These are phyloP conservation scores for Alternaria arborescens DNA, from an alignment of 2,329 filamentous ascomycete genomes.

Conservation along the genomic window DNA sequence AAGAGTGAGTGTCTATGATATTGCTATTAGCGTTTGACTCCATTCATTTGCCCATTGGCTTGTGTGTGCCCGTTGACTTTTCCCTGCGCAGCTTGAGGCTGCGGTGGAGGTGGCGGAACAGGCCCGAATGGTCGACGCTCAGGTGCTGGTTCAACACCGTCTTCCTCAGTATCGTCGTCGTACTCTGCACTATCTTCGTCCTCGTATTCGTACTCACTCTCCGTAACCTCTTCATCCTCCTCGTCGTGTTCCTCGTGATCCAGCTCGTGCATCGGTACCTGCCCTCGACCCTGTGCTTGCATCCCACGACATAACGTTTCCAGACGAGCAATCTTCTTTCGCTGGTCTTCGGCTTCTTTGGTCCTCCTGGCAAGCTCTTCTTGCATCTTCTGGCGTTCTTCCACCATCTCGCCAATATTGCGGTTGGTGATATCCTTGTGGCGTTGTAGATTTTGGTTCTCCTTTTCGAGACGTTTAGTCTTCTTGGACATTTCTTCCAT, in stretches of 20 bases:
- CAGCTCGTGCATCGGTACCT: constrained; percentile 62
- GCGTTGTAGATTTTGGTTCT: constrained; percentile 88
- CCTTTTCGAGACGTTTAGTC: constrained; percentile 94
- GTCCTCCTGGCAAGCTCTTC: constrained; percentile 77
- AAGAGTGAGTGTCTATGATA: constrained; percentile 21
- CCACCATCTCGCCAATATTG: constrained; percentile 97
- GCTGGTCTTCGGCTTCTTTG: constrained; percentile 79
- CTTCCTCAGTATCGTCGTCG: constrained; percentile 66
- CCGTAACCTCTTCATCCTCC: constrained; percentile 64
- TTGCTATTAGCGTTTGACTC: constrained; percentile 47
- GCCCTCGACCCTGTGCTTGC: constrained; percentile 90
- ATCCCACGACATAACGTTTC: constrained; percentile 95
- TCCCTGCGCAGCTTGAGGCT: constrained; percentile 42
- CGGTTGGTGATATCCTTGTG: constrained; percentile 94
- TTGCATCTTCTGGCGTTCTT: constrained; percentile 81
- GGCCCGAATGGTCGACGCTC: constrained; percentile 49
- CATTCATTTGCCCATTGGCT: constrained; percentile 51
- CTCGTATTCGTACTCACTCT: constrained; percentile 54
- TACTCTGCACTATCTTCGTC: constrained; percentile 61
- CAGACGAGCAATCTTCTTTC: constrained; percentile 87
- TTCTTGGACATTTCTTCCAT: constrained; percentile 99
- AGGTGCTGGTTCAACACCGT: constrained; percentile 51
- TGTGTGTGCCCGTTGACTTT: constrained; percentile 50
- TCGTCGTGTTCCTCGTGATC: constrained; percentile 39
- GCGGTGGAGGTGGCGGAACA: constrained; percentile 49